Conservation (phyloP, 345 rosid species). For the Heritiera fomes region DNA sequence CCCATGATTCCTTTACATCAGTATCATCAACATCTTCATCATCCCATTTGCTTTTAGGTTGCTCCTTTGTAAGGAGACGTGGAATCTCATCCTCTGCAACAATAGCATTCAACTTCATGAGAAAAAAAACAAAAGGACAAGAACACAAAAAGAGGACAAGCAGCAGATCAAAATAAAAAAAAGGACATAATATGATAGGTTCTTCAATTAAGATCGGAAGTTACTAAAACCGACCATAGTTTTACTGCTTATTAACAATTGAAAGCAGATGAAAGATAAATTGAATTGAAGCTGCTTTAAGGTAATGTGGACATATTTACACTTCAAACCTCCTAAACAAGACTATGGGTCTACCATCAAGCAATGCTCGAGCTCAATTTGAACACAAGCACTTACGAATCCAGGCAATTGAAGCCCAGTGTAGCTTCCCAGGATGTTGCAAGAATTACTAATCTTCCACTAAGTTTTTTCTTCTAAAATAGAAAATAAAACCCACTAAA, state of each 20-base stretch:
- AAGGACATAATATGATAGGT: not conserved
- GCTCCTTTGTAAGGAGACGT: slow-evolving; percentile 53
- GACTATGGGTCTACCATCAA: not conserved
- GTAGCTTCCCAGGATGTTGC: not conserved
- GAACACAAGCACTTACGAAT: not conserved
- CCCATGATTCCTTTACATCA: slow-evolving; percentile 98
- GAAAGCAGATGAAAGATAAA: not conserved
- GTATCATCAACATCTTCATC: slow-evolving; percentile 89
- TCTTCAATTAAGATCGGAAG: not conserved
- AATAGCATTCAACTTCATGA: not conserved
- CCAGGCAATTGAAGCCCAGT: not conserved
- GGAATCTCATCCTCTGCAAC: slow-evolving; percentile 69
- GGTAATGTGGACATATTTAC: not conserved
- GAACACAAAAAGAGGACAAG: not conserved
- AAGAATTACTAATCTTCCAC: not conserved
- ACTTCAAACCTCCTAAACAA: not conserved
- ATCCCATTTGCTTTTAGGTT: slow-evolving; percentile 70
- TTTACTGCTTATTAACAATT: not conserved
- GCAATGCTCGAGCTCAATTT: not conserved
- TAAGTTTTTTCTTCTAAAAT: not conserved
- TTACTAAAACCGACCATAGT: not conserved
- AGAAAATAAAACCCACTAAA: not conserved
- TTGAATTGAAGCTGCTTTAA: not conserved
- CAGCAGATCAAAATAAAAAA: not conserved
- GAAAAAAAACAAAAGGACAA: not conserved